phyloP scores from a whole-genome alignment of 1,139 yeast species.

The Lodderomyces margitis region DNA sequence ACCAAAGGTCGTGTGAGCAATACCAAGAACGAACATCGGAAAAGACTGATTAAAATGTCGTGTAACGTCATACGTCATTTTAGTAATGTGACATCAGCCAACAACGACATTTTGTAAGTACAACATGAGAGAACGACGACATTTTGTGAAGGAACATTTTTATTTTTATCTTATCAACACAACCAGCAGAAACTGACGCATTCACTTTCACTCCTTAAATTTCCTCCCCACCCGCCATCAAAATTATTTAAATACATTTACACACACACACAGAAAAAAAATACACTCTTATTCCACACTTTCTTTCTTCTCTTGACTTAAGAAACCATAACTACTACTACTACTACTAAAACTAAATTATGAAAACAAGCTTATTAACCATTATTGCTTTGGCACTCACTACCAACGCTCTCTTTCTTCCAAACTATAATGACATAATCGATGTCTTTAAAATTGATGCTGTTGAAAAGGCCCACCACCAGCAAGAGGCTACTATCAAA shows the following conservation, averaged over 20 bases:
- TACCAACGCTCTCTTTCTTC: not conserved
- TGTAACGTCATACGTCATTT: no score
- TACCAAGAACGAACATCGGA: not conserved
- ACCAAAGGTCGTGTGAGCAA: not conserved
- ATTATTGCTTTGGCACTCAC: not conserved
- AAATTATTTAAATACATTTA: no score
- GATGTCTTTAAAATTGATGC: constrained; percentile 1
- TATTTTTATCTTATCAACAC: no score
- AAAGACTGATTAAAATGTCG: not conserved
- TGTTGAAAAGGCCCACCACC: not conserved
- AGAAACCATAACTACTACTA: not conserved
- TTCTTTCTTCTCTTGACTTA: no score
- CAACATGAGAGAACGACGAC: no score
- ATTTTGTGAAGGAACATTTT: no score
- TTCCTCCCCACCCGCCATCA: no score
- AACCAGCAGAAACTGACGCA: no score
- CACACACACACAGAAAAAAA: not conserved
- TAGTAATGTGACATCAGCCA: not conserved
- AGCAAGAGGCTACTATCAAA: no score
- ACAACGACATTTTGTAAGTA: not conserved
- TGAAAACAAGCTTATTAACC: not conserved
- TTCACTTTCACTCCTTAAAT: no score
- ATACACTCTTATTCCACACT: not conserved
- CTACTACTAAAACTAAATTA: no score
- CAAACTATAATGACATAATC: not conserved